These are phyloP conservation scores for Phytophthora parvispora DNA, from an alignment of 352 stramenopile species.

Conservation along the genomic window DNA sequence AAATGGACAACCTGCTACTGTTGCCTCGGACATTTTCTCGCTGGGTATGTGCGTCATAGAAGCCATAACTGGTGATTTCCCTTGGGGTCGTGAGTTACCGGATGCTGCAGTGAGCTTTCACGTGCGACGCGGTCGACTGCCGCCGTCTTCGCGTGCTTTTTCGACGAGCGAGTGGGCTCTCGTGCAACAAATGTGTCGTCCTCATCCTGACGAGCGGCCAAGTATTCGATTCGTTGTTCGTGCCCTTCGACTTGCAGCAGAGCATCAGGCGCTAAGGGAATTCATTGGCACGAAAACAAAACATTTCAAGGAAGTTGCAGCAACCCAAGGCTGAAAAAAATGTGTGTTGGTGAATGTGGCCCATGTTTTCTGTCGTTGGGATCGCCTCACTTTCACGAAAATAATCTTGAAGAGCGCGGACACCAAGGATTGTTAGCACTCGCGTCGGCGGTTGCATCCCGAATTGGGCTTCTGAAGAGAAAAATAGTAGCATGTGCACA, in stretches of 20 bases:
- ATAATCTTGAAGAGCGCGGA: not conserved
- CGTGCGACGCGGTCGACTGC: constrained; percentile 7
- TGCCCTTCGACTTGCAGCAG: constrained; percentile 3
- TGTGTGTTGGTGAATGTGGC: too few relatives aligned
- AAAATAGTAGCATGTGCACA: not conserved
- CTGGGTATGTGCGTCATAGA: constrained; percentile 37
- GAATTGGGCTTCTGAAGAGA: not conserved
- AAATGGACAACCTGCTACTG: constrained; percentile 7
- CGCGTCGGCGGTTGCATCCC: too few relatives aligned
- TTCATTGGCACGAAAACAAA: too few relatives aligned
- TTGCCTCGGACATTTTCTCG: constrained; percentile 30
- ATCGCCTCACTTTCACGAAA: too few relatives aligned
- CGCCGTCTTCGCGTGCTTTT: constrained; percentile 4
- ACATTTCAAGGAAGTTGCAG: too few relatives aligned
- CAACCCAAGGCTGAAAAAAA: too few relatives aligned
- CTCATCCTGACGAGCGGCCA: constrained; percentile 17
- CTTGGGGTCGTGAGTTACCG: constrained; percentile 15
- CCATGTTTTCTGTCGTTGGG: too few relatives aligned
- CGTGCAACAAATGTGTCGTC: constrained; percentile 24
- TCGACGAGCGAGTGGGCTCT: constrained; percentile 23
- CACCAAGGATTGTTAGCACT: not conserved
- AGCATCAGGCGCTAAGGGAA: constrained; percentile 1
- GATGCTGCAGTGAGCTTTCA: constrained; percentile 25
- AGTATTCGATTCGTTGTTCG: constrained; percentile 16
- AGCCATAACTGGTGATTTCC: constrained; percentile 17